Conservation (phyloP, 2,329 filamentous ascomycete species). For the Ceratocystis papillata region DNA sequence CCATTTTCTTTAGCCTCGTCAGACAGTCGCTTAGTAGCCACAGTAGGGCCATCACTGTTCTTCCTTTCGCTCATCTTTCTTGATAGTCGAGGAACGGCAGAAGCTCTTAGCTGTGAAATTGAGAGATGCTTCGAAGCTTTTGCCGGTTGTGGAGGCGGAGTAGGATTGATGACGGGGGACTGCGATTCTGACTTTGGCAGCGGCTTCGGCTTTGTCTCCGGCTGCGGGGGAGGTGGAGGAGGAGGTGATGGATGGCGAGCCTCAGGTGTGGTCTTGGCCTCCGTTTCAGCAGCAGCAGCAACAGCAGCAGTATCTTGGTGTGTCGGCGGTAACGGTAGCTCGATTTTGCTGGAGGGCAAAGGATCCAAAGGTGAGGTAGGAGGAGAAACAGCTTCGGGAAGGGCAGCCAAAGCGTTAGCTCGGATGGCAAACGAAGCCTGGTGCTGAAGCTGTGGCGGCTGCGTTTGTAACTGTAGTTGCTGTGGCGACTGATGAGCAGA, state of each 20-base stretch:
- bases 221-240: background rate
- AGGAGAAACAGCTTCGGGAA: conserved; percentile 23
- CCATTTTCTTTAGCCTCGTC: conserved; percentile 46
- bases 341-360: conserved; percentile 4
- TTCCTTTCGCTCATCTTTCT: conserved; percentile 41
- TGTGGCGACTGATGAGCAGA: conserved; percentile 9
- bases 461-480: conserved; percentile 12
- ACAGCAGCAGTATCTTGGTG: background rate
- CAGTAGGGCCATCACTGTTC: conserved; percentile 39
- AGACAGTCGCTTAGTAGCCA: conserved; percentile 61
- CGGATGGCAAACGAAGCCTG: conserved; percentile 22
- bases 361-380: conserved; percentile 17
- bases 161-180: background rate
- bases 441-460: conserved; percentile 1
- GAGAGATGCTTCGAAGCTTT: conserved; percentile 27
- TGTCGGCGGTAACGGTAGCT: conserved; percentile 7
- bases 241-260: background rate
- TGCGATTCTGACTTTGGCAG: background rate
- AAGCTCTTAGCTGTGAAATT: conserved; percentile 25
- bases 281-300: background rate
- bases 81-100: conserved; percentile 36
- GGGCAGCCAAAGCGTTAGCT: conserved; percentile 22
- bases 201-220: background rate
- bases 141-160: background rate
- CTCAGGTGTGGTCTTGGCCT: background rate